Conservation (phyloP, 305 asterid species). For the Solanum aculeatissimum region DNA sequence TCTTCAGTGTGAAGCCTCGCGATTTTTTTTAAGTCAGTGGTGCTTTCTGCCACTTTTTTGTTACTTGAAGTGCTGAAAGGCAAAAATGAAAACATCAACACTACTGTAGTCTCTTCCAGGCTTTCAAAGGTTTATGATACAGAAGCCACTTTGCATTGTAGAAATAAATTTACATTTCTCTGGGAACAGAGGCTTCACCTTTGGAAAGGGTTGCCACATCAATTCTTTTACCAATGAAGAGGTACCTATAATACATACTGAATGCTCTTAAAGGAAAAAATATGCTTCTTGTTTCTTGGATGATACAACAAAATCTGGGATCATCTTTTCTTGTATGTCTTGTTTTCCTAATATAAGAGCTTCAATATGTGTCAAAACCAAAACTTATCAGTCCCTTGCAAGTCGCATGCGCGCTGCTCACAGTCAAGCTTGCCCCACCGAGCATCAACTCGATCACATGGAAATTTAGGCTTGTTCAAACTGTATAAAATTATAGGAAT, state of each 20-base stretch:
- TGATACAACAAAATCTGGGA: background rate
- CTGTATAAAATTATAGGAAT: conserved; percentile 23
- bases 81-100: background rate
- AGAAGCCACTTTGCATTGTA: background rate
- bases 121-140: background rate
- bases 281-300: background rate
- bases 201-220: background rate
- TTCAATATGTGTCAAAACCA: conserved; percentile 16
- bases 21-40: background rate
- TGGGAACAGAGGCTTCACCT: background rate
- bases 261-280: background rate
- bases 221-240: background rate
- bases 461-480: conserved; percentile 59
- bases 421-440: conserved; percentile 97
- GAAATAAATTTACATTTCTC: background rate
- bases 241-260: background rate
- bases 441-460: conserved; percentile 86
- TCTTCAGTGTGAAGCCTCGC: background rate
- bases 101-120: background rate
- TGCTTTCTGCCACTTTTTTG: background rate
- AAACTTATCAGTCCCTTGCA: conserved; percentile 47
- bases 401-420: conserved; percentile 76
- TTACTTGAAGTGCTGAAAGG: background rate
- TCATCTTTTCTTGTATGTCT: background rate
- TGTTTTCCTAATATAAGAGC: background rate